Evolutionary conservation across 495 filamentous ascomycete species (phyloP).

Genomic region (Aspergillus campestris): DNA sequence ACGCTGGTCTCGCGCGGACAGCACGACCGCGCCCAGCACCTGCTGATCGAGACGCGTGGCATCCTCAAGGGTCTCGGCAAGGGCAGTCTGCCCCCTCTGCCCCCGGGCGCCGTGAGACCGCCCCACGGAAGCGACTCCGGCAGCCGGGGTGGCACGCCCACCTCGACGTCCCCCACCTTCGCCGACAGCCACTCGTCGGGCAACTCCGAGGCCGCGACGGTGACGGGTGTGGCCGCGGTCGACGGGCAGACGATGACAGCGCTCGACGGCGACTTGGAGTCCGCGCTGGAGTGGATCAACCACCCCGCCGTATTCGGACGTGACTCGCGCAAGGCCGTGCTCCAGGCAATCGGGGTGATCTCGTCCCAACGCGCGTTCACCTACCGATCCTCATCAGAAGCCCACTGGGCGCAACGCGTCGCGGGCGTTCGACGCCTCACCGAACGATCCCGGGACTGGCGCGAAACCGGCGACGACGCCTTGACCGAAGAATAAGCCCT

Average conservation of each 20-base stretch:
- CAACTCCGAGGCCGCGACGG: conserved; percentile 43
- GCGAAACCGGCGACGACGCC: conserved; percentile 73
- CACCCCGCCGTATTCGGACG: conserved; percentile 92
- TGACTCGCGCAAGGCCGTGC: conserved; percentile 91
- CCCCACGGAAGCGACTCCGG: conserved; percentile 28
- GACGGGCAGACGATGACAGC: conserved; percentile 72
- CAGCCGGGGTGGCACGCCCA: conserved; percentile 29
- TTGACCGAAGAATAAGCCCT: conserved; percentile 65
- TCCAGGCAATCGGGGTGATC: conserved; percentile 95
- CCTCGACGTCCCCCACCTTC: conserved; percentile 34
- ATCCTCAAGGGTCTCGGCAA: conserved; percentile 96
- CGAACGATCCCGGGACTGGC: conserved; percentile 74
- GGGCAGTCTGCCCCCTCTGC: conserved; percentile 88
- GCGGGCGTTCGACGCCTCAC: conserved; percentile 68
- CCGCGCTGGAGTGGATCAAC: conserved; percentile 97
- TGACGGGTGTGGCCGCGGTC: conserved; percentile 63
- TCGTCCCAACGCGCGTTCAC: conserved; percentile 91
- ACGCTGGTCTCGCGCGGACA: conserved; percentile 87
- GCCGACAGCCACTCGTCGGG: conserved; percentile 32
- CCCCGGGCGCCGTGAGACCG: conserved; percentile 38
- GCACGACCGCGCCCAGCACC: conserved; percentile 85
- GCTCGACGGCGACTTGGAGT: conserved; percentile 83
- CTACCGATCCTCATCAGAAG: conserved; percentile 79
- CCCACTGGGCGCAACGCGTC: conserved; percentile 75
- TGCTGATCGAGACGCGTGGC: conserved; percentile 85